Conservation (phyloP, 495 filamentous ascomycete species). For the Aeminium ludgeri region DNA sequence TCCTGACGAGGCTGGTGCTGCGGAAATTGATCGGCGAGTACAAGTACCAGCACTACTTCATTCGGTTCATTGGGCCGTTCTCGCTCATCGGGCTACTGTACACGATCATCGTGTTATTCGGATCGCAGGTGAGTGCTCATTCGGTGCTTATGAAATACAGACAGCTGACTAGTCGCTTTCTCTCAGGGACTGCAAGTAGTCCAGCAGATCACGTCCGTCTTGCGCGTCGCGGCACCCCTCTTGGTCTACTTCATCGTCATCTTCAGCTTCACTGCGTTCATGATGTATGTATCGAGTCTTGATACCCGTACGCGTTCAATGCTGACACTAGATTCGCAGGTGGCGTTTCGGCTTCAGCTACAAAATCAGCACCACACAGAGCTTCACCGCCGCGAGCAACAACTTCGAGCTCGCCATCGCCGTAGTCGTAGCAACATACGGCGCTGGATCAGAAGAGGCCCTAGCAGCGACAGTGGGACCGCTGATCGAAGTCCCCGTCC, state of each 20-base stretch:
- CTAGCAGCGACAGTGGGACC: slow-evolving; percentile 83
- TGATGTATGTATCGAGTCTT: too few relatives aligned
- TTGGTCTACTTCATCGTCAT: slow-evolving; percentile 26
- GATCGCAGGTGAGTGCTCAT: too few relatives aligned
- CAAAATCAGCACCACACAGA: slow-evolving; percentile 55
- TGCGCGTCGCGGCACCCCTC: slow-evolving; percentile 25
- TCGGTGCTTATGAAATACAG: too few relatives aligned
- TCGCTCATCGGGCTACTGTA: slow-evolving; percentile 26
- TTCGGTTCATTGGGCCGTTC: slow-evolving; percentile 22
- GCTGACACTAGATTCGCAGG: too few relatives aligned
- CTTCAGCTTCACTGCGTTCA: slow-evolving; percentile 19
- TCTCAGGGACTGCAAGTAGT: slow-evolving; percentile 24
- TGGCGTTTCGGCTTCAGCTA: slow-evolving; percentile 53
- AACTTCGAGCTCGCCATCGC: slow-evolving; percentile 93
- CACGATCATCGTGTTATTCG: slow-evolving; percentile 27
- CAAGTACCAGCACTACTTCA: slow-evolving; percentile 21
- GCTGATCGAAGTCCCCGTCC: slow-evolving; percentile 77
- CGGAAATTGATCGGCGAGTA: slow-evolving; percentile 17
- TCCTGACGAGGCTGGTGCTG: slow-evolving; percentile 21
- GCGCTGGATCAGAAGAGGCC: slow-evolving; percentile 64
- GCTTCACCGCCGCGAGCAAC: slow-evolving; percentile 88
- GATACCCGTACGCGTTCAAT: too few relatives aligned
- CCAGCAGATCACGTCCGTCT: slow-evolving; percentile 25
- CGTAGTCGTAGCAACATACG: slow-evolving; percentile 73
- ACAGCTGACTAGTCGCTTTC: too few relatives aligned